Base-by-base conservation (phyloP, 2,329 filamentous ascomycete species). In the Nectriaceae sp. region DNA sequence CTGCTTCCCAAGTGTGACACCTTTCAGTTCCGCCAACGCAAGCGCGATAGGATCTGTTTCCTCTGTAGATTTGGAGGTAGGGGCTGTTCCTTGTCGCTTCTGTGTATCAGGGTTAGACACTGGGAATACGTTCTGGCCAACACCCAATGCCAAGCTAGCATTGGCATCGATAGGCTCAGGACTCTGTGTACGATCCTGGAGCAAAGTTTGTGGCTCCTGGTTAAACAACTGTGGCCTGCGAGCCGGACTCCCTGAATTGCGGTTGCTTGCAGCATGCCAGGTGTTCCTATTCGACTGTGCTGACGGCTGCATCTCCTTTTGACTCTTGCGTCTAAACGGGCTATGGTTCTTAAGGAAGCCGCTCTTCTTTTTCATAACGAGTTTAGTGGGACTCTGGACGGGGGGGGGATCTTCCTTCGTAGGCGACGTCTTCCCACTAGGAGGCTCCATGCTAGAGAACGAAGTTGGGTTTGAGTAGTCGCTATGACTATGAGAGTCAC, bases 101-200 rank as follows among this genome's bases (percentile, higher is more conserved):
- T 78, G 78, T 55, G 78, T 80, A 50, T 93, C 89, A 0, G 90
- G 87, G 8, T 88, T 88, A 11, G 89, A 88, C 10, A 99, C 93
- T 47, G 96, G 86, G 62, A 99, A 96, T 11, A 99, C 90, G 61
- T 99, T 99, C 61, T 95, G 90, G 6, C 94, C 94, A 46, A 99
- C 83, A 62, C 97, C 97, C 21, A 99, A 78, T 52, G 96, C 93
- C 61, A 97, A 85, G 66, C 88, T 96, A 33, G 93, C 91, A 53
- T 94, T 87, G 47, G 93, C 92, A 64, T 97, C 94, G 31, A 94
- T 92, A 1, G 89, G 88, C 44, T 95, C 90, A 3, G 90, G 90
- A 61, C 90, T 95, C 13, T 73, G 71, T 8, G 75, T 73, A 15
- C 76, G 72, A 33, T 78, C 73, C 10, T 69, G 59, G 13, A 69